Conservation (phyloP, 2,329 filamentous ascomycete species). For the Aspergillus alliaceus region DNA sequence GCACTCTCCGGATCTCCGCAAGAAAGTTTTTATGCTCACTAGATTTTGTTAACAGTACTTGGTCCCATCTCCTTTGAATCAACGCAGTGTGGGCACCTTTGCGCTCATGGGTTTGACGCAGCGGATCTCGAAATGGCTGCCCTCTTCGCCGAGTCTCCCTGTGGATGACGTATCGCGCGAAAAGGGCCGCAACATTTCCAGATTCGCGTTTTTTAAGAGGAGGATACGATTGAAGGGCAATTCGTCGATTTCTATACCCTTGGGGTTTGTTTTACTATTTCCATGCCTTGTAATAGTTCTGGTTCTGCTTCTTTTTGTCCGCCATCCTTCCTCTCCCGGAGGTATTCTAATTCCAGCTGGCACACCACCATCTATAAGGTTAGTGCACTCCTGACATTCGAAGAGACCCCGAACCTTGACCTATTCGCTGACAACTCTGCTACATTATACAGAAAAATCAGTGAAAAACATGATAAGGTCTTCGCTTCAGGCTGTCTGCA, state of each 20-base stretch:
- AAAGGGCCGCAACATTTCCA: conserved; percentile 45
- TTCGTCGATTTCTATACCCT: conserved; percentile 85
- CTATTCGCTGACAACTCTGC: conserved; percentile 17
- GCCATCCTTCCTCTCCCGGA: conserved; percentile 79
- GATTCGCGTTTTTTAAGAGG: conserved; percentile 78
- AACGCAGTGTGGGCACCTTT: conserved; percentile 27
- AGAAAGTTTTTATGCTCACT: conserved; percentile 8
- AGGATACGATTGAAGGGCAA: conserved; percentile 88
- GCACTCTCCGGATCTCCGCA: conserved; percentile 2
- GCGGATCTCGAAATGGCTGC: conserved; percentile 53
- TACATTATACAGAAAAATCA: conserved; percentile 72
- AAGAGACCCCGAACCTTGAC: background rate
- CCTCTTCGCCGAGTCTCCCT: conserved; percentile 46
- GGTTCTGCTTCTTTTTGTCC: conserved; percentile 84
- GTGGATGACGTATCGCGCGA: conserved; percentile 48
- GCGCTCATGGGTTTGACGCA: conserved; percentile 55
- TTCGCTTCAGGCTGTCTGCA: conserved; percentile 84
- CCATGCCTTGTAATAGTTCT: conserved; percentile 87
- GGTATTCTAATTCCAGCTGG: conserved; percentile 85
- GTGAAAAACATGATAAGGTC: conserved; percentile 94
- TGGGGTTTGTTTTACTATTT: conserved; percentile 90
- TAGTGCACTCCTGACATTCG: conserved; percentile 33
- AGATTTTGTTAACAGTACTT: conserved; percentile 11
- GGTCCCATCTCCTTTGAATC: conserved; percentile 7
- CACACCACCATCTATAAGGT: conserved; percentile 87